Evolutionary conservation across 129 eudicot species (phyloP).

Genomic region (Daucus carota): DNA sequence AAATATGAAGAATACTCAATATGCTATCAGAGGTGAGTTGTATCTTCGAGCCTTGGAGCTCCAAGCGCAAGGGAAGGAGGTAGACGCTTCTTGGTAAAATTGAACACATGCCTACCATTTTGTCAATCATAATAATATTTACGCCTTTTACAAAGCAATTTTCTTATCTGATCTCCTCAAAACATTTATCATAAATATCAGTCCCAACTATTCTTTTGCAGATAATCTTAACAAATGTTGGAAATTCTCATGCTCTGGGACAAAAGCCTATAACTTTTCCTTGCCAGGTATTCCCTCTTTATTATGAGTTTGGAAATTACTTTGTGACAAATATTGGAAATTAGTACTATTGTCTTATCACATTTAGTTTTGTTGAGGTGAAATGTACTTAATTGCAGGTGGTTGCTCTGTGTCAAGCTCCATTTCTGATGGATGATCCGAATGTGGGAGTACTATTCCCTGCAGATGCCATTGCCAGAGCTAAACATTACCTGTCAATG

Average conservation of each 20-base stretch:
- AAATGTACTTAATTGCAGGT: slow-evolving; percentile 45
- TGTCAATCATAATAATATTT: neutral
- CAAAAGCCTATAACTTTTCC: slow-evolving; percentile 98
- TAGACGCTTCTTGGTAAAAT: neutral
- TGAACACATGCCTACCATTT: neutral
- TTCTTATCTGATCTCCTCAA: neutral
- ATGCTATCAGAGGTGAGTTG: slow-evolving; percentile 98
- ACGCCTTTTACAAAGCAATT: neutral
- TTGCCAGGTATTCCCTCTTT: slow-evolving; percentile 58
- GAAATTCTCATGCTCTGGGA: slow-evolving; percentile 98
- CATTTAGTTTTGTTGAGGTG: neutral
- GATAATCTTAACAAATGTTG: slow-evolving; percentile 97
- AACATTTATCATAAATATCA: neutral
- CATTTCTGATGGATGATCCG: slow-evolving; percentile 93
- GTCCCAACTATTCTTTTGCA: slow-evolving; percentile 22
- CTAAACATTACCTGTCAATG: slow-evolving; percentile 69
- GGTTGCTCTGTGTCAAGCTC: slow-evolving; percentile 98
- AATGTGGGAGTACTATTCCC: slow-evolving; percentile 97
- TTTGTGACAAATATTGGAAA: neutral
- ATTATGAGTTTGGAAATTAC: neutral
- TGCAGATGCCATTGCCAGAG: slow-evolving; percentile 95
- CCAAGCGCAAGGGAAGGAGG: slow-evolving; percentile 97
- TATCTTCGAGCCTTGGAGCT: slow-evolving; percentile 99
- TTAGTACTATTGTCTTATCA: neutral
- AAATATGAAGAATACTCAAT: slow-evolving; percentile 93